Base-by-base conservation (phyloP, 768 basidiomycete genomes). In the Psilocybe cyanescens region DNA sequence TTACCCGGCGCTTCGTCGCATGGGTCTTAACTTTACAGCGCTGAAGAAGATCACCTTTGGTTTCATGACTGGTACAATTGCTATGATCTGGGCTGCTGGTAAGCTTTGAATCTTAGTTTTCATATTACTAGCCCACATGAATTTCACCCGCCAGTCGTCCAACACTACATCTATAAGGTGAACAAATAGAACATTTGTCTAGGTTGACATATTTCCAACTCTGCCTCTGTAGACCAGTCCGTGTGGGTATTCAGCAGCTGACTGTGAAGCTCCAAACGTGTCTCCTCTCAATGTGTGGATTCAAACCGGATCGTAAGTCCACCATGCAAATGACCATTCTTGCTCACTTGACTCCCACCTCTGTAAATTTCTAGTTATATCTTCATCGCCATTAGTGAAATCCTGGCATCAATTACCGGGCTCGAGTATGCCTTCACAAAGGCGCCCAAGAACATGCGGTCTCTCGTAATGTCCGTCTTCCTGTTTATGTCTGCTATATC, bases 371-470 rank as follows among this genome's bases (percentile, higher is more conserved):
- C 1, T 35, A 86, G 85, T 7, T 91, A 91, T 70, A 72, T 90
- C 45, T 75, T 91, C 50, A 81, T 90, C 65, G 89, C 88, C 1
- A 79, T 87, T 59, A 85, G 83, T 68, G 91, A 94, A 76, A 92
- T 94, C 70, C 81, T 92, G 53, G 90, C 90, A 1, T 87, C 87
- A 3, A 91, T 94, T 74, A 93, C 91, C 0, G 89, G 90, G 8
- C 82, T 94, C 60, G 91, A 94, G 72, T 94, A 94, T 67, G 92
- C 91, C 19, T 94, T 89, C 77, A 91, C 89, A 33, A 92, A 94
- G 74, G 93, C 92, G 17, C 94, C 94, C 12, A 86, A 79, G 73
- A 91, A 91, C 75, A 95, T 95, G 94, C 85, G 87, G 28, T 92
- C 91, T 49, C 84, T 95, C 60, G 91, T 95, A 58, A 92, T 92